A percentile compares a stretch with the other conserved stretches of the same genome.
phyloP scores from a whole-genome alignment of 164 flowering plant genomes.

The Magnolia kwangsiensis region DNA sequence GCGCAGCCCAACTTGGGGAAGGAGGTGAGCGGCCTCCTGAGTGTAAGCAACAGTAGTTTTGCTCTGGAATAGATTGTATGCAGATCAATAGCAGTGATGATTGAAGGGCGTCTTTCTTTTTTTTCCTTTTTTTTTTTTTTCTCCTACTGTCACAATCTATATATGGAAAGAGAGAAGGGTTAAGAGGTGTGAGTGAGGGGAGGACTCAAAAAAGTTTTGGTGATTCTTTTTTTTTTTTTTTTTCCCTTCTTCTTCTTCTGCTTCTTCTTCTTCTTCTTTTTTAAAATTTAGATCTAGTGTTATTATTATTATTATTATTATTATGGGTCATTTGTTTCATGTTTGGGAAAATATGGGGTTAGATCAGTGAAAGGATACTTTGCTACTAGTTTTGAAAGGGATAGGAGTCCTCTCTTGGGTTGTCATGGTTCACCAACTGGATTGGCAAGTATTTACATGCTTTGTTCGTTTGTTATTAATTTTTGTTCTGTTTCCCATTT shows the following conservation, averaged over 20 bases:
- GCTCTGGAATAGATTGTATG: background rate
- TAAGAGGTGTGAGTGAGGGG: too few relatives aligned
- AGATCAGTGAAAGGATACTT: background rate
- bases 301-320: too few relatives aligned
- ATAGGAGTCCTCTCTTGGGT: background rate
- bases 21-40: constrained; percentile 35
- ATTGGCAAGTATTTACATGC: background rate
- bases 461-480: background rate
- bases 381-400: background rate
- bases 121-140: background rate
- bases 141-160: background rate
- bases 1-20: constrained; percentile 37
- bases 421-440: background rate
- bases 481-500: background rate
- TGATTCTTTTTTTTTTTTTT: constrained; percentile 5
- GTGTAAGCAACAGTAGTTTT: constrained; percentile 36
- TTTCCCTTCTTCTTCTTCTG: too few relatives aligned
- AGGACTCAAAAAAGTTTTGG: constrained; percentile 11
- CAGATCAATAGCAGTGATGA: background rate
- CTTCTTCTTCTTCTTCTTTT: too few relatives aligned
- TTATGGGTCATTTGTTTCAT: background rate
- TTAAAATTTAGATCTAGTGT: too few relatives aligned
- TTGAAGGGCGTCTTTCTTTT: background rate
- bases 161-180: background rate
- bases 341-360: background rate